phyloP scores from a whole-genome alignment of 2,329 filamentous ascomycete species.

The Fusarium longipes region DNA sequence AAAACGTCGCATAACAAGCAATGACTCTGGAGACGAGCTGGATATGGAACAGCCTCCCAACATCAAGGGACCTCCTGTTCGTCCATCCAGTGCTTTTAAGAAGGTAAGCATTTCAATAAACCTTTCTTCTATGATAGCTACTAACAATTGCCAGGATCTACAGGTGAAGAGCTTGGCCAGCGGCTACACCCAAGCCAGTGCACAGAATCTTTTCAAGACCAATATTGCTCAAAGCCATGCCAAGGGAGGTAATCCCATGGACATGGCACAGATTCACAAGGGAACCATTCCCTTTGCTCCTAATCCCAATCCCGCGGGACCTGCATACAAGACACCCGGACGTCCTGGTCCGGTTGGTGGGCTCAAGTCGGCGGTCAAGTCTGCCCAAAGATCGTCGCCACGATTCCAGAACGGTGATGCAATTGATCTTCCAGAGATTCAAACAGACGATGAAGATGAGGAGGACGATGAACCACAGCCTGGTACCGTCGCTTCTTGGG shows the following conservation, averaged over 20 bases:
- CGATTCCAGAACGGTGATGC: constrained; percentile 89
- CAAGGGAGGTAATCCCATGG: constrained; percentile 75
- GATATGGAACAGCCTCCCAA: constrained; percentile 67
- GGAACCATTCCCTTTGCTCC: constrained; percentile 91
- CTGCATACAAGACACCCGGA: constrained; percentile 76
- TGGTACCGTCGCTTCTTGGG: constrained; percentile 78
- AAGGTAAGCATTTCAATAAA: constrained; percentile 67
- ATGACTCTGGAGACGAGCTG: constrained; percentile 73
- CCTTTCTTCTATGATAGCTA: not conserved
- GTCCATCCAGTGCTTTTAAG: constrained; percentile 76
- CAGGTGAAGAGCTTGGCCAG: constrained; percentile 69
- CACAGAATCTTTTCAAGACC: constrained; percentile 72
- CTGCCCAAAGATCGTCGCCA: constrained; percentile 76
- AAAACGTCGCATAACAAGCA: constrained; percentile 83
- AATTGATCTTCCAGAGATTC: constrained; percentile 93
- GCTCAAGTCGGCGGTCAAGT: constrained; percentile 69
- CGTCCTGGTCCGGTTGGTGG: constrained; percentile 59
- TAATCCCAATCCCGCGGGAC: constrained; percentile 65
- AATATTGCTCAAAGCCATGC: constrained; percentile 73
- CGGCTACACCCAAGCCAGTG: constrained; percentile 69
- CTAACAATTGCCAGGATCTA: constrained; percentile 65
- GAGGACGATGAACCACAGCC: constrained; percentile 72
- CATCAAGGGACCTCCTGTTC: constrained; percentile 85
- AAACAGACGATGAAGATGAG: constrained; percentile 92
- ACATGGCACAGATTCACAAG: constrained; percentile 89